phyloP scores from a whole-genome alignment of 805 yeast species.

The Metschnikowia proteae region DNA sequence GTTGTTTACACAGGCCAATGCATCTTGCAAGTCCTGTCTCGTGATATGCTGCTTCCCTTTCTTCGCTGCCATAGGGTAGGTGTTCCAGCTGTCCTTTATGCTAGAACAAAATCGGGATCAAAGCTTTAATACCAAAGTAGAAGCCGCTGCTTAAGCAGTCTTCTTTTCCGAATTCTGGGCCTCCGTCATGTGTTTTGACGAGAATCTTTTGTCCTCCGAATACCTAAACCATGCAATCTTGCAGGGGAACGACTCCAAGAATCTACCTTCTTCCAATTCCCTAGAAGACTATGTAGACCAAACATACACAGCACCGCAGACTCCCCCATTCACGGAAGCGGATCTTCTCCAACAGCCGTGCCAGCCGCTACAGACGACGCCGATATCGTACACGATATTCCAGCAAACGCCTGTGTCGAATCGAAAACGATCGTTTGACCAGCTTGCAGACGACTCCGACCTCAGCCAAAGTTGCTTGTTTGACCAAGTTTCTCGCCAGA shows the following conservation, averaged over 20 bases:
- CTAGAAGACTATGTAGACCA: background rate
- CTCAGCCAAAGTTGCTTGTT: constrained; percentile 7
- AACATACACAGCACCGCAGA: constrained; percentile 2
- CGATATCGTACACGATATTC: background rate
- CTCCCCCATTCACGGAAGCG: constrained; percentile 2
- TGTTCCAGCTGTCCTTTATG: background rate
- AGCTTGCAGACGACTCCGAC: background rate
- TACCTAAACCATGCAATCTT: background rate
- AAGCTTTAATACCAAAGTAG: constrained; percentile 4
- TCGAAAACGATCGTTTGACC: constrained; percentile 3
- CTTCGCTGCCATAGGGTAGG: background rate
- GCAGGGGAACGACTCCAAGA: constrained; percentile 2
- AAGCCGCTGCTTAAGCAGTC: background rate
- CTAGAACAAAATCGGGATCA: constrained; percentile 1
- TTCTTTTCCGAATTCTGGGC: constrained; percentile 1
- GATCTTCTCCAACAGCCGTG: constrained; percentile 1
- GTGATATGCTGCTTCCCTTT: constrained; percentile 5
- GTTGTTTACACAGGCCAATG: background rate
- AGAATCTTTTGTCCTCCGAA: constrained; percentile 3
- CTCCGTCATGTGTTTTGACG: constrained; percentile 6
- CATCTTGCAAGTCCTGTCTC: background rate
- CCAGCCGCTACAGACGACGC: constrained; percentile 1
- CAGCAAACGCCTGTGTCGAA: constrained; percentile 1
- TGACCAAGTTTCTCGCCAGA: constrained; percentile 12
- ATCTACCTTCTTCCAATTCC: constrained; percentile 1